Percentiles rank a stretch among this genome's conserved stretches.
Evolutionary conservation across 345 rosid species (phyloP).

Genomic region (Conringia planisiliqua): DNA sequence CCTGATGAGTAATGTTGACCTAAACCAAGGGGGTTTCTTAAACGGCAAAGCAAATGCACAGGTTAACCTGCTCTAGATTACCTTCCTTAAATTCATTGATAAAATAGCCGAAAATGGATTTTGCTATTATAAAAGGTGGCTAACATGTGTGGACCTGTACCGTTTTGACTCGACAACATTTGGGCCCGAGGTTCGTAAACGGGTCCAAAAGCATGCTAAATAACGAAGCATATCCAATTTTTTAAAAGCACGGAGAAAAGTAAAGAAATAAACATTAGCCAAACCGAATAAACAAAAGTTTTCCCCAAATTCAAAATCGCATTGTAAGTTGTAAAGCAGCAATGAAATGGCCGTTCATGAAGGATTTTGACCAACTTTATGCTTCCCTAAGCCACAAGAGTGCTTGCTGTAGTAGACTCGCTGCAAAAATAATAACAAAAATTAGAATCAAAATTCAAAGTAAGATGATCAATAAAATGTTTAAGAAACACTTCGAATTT

Average conservation of each 20-base stretch:
- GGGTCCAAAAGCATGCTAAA: no score
- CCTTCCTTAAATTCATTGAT: no score
- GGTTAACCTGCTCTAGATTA: no score
- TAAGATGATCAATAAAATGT: background rate
- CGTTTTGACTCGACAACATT: no score
- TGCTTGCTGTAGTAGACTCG: constrained; percentile 69
- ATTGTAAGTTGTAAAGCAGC: constrained; percentile 1
- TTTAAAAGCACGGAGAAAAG: constrained; percentile 8
- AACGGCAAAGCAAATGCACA: no score
- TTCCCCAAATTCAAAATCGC: constrained; percentile 14
- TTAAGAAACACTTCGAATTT: background rate
- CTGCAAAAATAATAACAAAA: constrained; percentile 27
- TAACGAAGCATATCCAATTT: no score
- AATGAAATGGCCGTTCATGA: background rate
- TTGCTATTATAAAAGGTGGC: no score
- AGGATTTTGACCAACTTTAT: background rate
- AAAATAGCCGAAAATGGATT: no score
- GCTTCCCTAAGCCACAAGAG: constrained; percentile 51
- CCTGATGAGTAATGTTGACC: no score
- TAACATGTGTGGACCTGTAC: no score
- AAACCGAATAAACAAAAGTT: background rate
- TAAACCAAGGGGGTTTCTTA: no score
- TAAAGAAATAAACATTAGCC: background rate
- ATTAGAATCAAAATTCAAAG: background rate
- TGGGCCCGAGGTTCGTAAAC: no score